A percentile compares a stretch with the other conserved stretches of the same genome.
phyloP scores from a whole-genome alignment of 2,329 filamentous ascomycete species.

The Fusarium nelsonii region DNA sequence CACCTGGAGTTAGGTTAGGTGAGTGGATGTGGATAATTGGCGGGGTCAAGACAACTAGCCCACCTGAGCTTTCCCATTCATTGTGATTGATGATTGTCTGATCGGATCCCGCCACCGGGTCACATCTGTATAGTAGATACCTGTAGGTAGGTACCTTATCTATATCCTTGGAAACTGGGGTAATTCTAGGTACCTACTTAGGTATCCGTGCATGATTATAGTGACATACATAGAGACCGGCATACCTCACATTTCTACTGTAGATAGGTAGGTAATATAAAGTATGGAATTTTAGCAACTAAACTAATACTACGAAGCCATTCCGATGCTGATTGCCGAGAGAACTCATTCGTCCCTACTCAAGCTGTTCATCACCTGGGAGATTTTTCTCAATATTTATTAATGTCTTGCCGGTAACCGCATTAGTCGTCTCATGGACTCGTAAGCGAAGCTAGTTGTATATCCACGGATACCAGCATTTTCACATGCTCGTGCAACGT shows the following conservation, averaged over 20 bases:
- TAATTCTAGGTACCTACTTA: no score
- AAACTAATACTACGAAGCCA: not conserved
- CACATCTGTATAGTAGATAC: no score
- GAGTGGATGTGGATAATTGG: not conserved
- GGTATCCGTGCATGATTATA: not conserved
- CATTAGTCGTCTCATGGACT: constrained; percentile 33
- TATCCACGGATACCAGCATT: not conserved
- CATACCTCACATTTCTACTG: not conserved
- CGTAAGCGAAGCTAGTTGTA: constrained; percentile 20
- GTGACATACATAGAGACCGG: not conserved
- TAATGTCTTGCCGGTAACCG: constrained; percentile 12
- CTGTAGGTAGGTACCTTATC: no score
- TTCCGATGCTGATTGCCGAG: not conserved
- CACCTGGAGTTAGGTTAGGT: not conserved
- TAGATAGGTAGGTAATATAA: not conserved
- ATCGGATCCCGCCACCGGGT: no score
- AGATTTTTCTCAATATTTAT: not conserved
- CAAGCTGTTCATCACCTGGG: not conserved
- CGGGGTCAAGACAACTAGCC: constrained; percentile 14
- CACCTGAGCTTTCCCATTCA: not conserved
- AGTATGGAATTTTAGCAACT: not conserved
- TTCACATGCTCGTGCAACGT: constrained; percentile 2
- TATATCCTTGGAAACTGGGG: no score
- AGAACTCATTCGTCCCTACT: not conserved
- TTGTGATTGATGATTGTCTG: not conserved